phyloP scores from a whole-genome alignment of 1,139 yeast species.

The Kodamaea anthophila region DNA sequence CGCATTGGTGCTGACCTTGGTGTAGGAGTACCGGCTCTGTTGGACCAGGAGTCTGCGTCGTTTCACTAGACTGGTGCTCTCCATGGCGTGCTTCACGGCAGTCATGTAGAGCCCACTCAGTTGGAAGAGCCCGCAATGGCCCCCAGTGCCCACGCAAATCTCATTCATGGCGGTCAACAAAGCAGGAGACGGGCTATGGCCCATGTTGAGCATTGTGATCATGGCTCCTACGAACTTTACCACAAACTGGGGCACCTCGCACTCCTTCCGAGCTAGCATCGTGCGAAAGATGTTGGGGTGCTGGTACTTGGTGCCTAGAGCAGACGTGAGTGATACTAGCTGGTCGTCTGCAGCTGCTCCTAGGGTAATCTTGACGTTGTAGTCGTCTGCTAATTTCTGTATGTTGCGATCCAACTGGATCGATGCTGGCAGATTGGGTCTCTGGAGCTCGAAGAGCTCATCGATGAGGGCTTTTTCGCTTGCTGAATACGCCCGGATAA shows the following conservation, averaged over 20 bases:
- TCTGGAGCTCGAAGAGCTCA: constrained; percentile 44
- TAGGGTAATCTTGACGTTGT: constrained; percentile 46
- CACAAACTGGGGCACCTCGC: constrained; percentile 27
- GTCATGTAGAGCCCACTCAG: constrained; percentile 22
- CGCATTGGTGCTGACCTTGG: constrained; percentile 9
- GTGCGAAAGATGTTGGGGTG: constrained; percentile 52
- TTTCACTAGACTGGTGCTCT: constrained; percentile 27
- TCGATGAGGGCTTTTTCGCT: constrained; percentile 43
- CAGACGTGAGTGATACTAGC: constrained; percentile 38
- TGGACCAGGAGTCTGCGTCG: constrained; percentile 5
- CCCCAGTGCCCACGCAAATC: constrained; percentile 21
- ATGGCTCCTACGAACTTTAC: constrained; percentile 27
- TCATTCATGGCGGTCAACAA: constrained; percentile 29
- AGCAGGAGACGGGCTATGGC: constrained; percentile 26
- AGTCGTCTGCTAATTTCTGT: constrained; percentile 23
- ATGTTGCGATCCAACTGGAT: constrained; percentile 27
- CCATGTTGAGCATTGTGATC: constrained; percentile 33
- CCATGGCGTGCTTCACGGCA: constrained; percentile 30
- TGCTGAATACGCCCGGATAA: constrained; percentile 40
- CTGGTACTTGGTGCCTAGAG: constrained; percentile 35
- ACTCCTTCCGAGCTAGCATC: constrained; percentile 21
- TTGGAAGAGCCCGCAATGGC: constrained; percentile 24
- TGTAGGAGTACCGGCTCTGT: constrained; percentile 3
- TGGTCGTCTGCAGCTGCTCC: constrained; percentile 44
- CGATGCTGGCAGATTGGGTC: constrained; percentile 28